Base-by-base conservation (phyloP, 1,139 yeast species). In the Pichia terricola region DNA sequence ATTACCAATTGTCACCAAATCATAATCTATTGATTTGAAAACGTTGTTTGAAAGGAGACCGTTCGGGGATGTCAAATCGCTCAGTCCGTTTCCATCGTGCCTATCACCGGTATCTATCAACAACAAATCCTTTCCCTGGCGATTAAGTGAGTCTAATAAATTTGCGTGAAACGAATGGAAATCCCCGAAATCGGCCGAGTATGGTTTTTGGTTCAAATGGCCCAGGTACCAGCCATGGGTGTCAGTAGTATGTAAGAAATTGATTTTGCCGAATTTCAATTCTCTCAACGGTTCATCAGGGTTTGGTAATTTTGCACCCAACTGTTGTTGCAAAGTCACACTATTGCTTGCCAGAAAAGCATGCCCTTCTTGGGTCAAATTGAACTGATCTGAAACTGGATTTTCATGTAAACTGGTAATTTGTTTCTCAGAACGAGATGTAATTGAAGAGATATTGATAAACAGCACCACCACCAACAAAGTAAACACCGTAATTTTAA, bases 151-250 rank as follows among this genome's bases (percentile, higher is more conserved):
- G 27, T 64, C 58, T 37, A 67, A 64, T 59, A 86, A 61, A 44
- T 75, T 77, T 11, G 62, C 53, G 1, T 77, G 65, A 56, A 91
- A 88, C 0, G 94, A 80, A 3, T 84, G 60, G 51, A 84, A 86
- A 57, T 91, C 95, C 8, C 97, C 98, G 96, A 96, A 91, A 59
- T 87, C 85, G 7, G 86, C 94, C 39, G 81, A 73, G 60, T 81
- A 91, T 48, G 74, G 76, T 30, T 73, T 70, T 61, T 88, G 96
- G 52, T 79, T 77, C 36, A 75, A 53, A 63, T 89, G 97, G 0
- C 97, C 96, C 4, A 89, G 78, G 49, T 83, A 76, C 97, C 97
- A 91, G 0, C 91, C 94, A 61, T 91, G 98, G 2, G 96, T 89
- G 56, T 91, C 98, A 1, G 97, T 91, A 1, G 97, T 88, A 56